These are phyloP conservation scores for Buddleja alternifolia DNA, from an alignment of 257 asterid species.

Conservation along the genomic window DNA sequence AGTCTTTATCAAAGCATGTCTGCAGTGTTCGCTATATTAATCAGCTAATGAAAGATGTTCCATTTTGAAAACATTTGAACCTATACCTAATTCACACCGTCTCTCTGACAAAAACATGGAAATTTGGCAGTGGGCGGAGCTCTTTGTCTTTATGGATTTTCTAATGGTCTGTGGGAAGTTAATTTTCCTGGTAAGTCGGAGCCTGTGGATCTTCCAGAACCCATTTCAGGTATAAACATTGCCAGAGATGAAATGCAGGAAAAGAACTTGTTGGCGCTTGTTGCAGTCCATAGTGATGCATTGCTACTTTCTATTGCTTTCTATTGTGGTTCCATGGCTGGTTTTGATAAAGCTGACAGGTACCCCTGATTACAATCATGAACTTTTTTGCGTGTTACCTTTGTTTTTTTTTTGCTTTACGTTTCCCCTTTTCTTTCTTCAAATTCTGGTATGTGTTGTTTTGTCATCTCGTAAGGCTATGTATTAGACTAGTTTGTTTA, in stretches of 20 bases:
- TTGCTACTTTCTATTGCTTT: constrained; percentile 80
- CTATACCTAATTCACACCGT: constrained; percentile 15
- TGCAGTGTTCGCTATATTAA: background rate
- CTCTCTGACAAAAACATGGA: constrained; percentile 11
- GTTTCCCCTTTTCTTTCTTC: background rate
- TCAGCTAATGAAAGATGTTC: background rate
- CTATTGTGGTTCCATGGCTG: constrained; percentile 79
- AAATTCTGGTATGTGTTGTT: constrained; percentile 12
- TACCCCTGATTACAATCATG: constrained; percentile 25
- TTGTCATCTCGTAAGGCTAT: background rate
- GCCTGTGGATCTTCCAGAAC: constrained; percentile 92
- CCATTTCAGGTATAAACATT: constrained; percentile 84
- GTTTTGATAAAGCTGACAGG: constrained; percentile 80
- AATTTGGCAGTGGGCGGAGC: constrained; percentile 67
- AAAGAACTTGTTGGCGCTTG: constrained; percentile 83
- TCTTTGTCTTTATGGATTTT: constrained; percentile 78
- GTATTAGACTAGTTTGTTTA: background rate
- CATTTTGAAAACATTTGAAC: constrained; percentile 3
- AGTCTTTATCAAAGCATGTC: constrained; percentile 2
- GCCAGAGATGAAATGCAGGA: constrained; percentile 85
- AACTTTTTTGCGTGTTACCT: background rate
- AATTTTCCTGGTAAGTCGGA: constrained; percentile 84
- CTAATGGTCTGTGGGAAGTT: constrained; percentile 78
- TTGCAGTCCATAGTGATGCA: constrained; percentile 84
- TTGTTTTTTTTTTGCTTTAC: background rate